These are phyloP conservation scores for Fraxinus excelsior DNA, from an alignment of 257 asterid genomes.

Conservation along the genomic window DNA sequence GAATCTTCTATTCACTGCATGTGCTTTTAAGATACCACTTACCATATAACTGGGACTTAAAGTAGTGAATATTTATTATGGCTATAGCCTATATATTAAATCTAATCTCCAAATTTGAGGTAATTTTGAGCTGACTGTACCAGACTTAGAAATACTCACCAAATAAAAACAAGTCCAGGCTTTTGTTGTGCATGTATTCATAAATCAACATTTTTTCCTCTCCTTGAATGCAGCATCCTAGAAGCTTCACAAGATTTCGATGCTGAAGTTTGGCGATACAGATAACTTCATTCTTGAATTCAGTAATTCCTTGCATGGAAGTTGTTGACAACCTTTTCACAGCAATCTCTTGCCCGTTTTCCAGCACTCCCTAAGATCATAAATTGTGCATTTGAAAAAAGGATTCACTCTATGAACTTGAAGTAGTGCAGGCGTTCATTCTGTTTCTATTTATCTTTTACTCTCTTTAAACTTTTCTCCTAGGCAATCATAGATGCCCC, in stretches of 20 bases:
- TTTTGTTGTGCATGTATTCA: no score
- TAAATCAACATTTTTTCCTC: slow-evolving; percentile 30
- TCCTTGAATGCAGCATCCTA: slow-evolving; percentile 39
- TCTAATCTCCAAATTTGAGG: background rate
- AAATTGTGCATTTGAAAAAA: background rate
- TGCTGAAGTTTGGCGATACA: background rate
- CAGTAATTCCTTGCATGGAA: background rate
- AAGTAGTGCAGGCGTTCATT: background rate
- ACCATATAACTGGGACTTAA: background rate
- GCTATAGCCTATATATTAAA: no score
- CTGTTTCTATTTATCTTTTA: background rate
- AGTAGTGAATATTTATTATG: no score
- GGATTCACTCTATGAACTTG: background rate
- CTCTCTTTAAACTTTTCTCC: background rate
- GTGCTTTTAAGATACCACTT: background rate
- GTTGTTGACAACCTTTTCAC: slow-evolving; percentile 2
- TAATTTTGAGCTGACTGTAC: background rate
- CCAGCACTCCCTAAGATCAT: background rate
- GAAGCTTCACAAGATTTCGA: slow-evolving; percentile 43
- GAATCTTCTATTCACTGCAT: background rate
- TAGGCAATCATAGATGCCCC: no score
- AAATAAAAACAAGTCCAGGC: no score
- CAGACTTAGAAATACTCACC: slow-evolving; percentile 2
- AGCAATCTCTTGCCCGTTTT: background rate
- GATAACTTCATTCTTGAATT: slow-evolving; percentile 34